Evolutionary conservation across 2,329 filamentous ascomycete genomes (phyloP).

Genomic region (Beauveria bassiana): DNA sequence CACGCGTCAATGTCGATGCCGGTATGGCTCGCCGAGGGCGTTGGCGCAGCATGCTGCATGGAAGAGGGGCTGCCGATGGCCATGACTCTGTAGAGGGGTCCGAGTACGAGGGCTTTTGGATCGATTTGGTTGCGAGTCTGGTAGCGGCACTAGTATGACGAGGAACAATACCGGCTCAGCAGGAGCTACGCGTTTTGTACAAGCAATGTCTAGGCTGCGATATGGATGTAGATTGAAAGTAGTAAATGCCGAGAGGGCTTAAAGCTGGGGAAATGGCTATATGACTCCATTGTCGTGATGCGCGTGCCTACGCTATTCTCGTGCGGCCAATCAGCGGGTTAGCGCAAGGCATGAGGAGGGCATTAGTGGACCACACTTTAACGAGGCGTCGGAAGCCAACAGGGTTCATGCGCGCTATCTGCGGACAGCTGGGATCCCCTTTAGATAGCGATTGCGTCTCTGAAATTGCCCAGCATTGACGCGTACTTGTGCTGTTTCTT

Average conservation of each 20-base stretch:
- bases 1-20: constrained; percentile 58
- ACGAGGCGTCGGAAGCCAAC: not conserved
- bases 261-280: not conserved
- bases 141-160: not conserved
- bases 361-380: constrained; percentile 7
- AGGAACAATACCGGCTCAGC: not conserved
- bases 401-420: not conserved
- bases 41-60: constrained; percentile 28
- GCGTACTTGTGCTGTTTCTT: not conserved
- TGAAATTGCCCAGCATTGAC: not conserved
- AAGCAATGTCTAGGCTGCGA: not conserved
- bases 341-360: constrained; percentile 25
- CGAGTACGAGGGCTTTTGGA: constrained; percentile 1
- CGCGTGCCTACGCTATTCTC: not conserved
- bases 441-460: not conserved
- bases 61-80: constrained; percentile 47
- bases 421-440: not conserved
- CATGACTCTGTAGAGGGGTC: constrained; percentile 24
- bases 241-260: not conserved
- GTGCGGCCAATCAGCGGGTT: constrained; percentile 22
- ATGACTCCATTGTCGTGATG: constrained; percentile 8
- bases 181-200: not conserved
- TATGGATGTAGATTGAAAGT: not conserved
- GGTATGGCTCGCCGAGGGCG: constrained; percentile 15
- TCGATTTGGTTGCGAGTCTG: not conserved